Conservation (phyloP, 768 basidiomycete species). For the Tulasnella calospora region DNA sequence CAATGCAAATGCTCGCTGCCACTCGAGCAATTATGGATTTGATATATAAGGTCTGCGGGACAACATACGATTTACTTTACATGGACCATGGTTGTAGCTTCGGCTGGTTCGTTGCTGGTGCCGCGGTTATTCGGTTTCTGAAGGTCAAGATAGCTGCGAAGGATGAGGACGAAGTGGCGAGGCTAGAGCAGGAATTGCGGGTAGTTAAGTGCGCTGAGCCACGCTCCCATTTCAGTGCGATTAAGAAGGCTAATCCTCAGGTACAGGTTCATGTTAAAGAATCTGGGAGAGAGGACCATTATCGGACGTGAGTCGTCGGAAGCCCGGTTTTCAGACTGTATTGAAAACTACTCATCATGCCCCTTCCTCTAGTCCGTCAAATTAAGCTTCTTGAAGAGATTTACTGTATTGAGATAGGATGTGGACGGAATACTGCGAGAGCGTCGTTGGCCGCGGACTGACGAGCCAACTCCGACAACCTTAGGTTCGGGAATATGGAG, state of each 20-base stretch:
- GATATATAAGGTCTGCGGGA: background rate
- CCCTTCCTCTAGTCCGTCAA: background rate
- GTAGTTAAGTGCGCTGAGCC: background rate
- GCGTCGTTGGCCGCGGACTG: background rate
- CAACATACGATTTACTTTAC: conserved; percentile 11
- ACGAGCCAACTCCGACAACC: background rate
- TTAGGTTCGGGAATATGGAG: background rate
- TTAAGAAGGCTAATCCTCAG: background rate
- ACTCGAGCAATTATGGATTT: background rate
- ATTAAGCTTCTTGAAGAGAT: background rate
- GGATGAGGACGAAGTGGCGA: background rate
- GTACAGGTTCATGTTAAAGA: background rate
- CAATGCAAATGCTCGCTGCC: background rate
- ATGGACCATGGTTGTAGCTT: conserved; percentile 32
- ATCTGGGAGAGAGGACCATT: background rate
- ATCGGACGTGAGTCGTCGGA: background rate
- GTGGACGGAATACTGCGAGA: background rate
- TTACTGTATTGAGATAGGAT: background rate
- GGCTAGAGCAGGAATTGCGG: background rate
- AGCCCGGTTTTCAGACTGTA: too few relatives aligned
- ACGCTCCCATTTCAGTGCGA: background rate
- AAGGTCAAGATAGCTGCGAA: background rate
- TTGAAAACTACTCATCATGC: background rate
- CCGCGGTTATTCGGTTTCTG: conserved; percentile 9
- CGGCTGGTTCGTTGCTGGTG: conserved; percentile 19